A percentile compares a stretch with the other conserved stretches of the same genome.
These are phyloP conservation scores for Starmerella gropengiesseri DNA, from an alignment of 805 yeast species.

Conservation along the genomic window DNA sequence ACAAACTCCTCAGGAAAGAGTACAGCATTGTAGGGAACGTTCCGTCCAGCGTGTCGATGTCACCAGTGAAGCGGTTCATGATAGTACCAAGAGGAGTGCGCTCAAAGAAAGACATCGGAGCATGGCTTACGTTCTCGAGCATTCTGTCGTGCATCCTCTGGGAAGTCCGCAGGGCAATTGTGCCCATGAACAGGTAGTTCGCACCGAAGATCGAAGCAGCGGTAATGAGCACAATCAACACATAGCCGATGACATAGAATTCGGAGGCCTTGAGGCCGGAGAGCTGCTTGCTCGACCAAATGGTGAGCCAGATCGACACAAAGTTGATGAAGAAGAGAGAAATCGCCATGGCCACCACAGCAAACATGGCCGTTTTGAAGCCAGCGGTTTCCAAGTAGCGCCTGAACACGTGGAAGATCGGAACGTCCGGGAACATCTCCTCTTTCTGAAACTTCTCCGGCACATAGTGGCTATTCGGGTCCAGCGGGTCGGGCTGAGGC, in stretches of 20 bases:
- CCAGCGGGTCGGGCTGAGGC: slow-evolving; percentile 2
- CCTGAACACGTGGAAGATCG: slow-evolving; percentile 11
- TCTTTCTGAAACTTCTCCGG: slow-evolving; percentile 20
- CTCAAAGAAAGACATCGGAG: slow-evolving; percentile 91
- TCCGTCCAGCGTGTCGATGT: slow-evolving; percentile 76
- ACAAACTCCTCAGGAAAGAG: slow-evolving; percentile 29
- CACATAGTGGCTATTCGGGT: neutral
- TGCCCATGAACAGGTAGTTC: slow-evolving; percentile 15
- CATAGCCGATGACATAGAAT: slow-evolving; percentile 18
- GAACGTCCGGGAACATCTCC: slow-evolving; percentile 36
- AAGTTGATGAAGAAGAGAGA: slow-evolving; percentile 12
- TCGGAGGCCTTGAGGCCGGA: slow-evolving; percentile 18
- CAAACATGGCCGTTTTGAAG: slow-evolving; percentile 2
- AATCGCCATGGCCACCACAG: slow-evolving; percentile 4
- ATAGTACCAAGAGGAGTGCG: slow-evolving; percentile 90
- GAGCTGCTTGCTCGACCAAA: slow-evolving; percentile 22
- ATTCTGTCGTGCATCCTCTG: slow-evolving; percentile 46
- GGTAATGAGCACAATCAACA: slow-evolving; percentile 9
- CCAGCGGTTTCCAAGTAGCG: slow-evolving; percentile 17
- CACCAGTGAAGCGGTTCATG: slow-evolving; percentile 79
- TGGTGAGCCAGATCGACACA: slow-evolving; percentile 20
- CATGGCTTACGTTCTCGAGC: slow-evolving; percentile 61
- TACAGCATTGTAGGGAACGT: slow-evolving; percentile 34
- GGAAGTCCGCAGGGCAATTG: slow-evolving; percentile 14
- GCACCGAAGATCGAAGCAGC: slow-evolving; percentile 10